phyloP scores from a whole-genome alignment of 2,329 filamentous ascomycete species.

The Pseudogymnoascus sp. region DNA sequence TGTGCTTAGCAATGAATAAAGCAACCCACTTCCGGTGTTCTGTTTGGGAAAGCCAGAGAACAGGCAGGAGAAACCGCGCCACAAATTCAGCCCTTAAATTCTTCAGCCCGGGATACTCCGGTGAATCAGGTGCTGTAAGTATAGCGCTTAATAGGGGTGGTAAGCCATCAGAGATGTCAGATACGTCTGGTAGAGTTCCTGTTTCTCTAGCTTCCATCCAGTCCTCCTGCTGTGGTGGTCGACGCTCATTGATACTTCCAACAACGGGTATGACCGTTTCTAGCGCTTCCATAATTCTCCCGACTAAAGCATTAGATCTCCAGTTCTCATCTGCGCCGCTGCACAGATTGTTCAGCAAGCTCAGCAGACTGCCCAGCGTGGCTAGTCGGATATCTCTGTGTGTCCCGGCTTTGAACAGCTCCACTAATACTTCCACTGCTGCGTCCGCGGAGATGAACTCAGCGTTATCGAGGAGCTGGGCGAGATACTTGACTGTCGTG shows the following conservation, averaged over 20 bases:
- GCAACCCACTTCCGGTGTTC: slow-evolving; percentile 13
- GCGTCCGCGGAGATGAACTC: slow-evolving; percentile 28
- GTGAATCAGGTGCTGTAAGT: neutral
- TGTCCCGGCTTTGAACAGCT: slow-evolving; percentile 24
- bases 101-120: slow-evolving; percentile 9
- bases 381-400: slow-evolving; percentile 34
- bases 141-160: slow-evolving; percentile 14
- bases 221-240: slow-evolving; percentile 24
- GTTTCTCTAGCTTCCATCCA: slow-evolving; percentile 26
- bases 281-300: slow-evolving; percentile 22
- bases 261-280: slow-evolving; percentile 28
- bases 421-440: slow-evolving; percentile 24
- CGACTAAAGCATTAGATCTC: slow-evolving; percentile 13
- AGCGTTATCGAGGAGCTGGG: slow-evolving; percentile 30
- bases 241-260: slow-evolving; percentile 31
- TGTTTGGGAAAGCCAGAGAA: neutral
- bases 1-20: slow-evolving; percentile 11
- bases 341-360: slow-evolving; percentile 21
- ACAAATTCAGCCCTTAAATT: slow-evolving; percentile 12
- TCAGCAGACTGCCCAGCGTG: slow-evolving; percentile 29
- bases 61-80: slow-evolving; percentile 9
- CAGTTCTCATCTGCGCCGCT: slow-evolving; percentile 13
- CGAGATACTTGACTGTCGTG: slow-evolving; percentile 36
- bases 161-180: slow-evolving; percentile 13
- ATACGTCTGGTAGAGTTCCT: slow-evolving; percentile 20